Conservation (phyloP, 495 filamentous ascomycete genomes). For the Penicillium mononematosum region DNA sequence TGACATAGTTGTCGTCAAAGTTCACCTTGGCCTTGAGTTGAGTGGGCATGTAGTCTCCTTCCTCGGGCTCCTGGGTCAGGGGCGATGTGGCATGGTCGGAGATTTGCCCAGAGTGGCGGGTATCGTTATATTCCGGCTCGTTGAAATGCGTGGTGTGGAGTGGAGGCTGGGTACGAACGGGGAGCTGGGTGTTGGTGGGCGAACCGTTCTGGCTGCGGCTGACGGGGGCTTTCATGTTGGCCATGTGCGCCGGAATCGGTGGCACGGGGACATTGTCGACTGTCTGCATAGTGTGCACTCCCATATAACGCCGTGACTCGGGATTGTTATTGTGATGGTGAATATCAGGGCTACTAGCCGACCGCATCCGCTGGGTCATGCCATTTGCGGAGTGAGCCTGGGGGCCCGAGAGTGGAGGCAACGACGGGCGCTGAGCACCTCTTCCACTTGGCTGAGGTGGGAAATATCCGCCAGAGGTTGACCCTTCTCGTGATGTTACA, state of each 20-base stretch:
- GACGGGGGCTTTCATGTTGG: constrained; percentile 57
- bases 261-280: constrained; percentile 66
- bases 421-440: constrained; percentile 71
- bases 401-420: constrained; percentile 68
- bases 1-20: constrained; percentile 79
- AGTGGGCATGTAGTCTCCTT: constrained; percentile 44
- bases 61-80: constrained; percentile 36
- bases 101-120: constrained; percentile 26
- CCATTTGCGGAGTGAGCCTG: constrained; percentile 54
- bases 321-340: constrained; percentile 49
- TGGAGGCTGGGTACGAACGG: constrained; percentile 43
- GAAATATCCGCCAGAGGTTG: constrained; percentile 57
- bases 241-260: constrained; percentile 60
- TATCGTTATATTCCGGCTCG: constrained; percentile 41
- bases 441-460: constrained; percentile 56
- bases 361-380: constrained; percentile 58
- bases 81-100: constrained; percentile 43
- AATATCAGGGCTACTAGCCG: constrained; percentile 69
- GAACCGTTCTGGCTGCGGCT: constrained; percentile 69
- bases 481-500: constrained; percentile 73
- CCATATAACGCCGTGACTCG: constrained; percentile 49
- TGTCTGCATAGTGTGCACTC: constrained; percentile 61
- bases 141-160: constrained; percentile 38
- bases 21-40: constrained; percentile 95
- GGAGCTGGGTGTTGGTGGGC: constrained; percentile 52